phyloP scores from a whole-genome alignment of 495 filamentous ascomycete species.

The Aspergillus sparsus region DNA sequence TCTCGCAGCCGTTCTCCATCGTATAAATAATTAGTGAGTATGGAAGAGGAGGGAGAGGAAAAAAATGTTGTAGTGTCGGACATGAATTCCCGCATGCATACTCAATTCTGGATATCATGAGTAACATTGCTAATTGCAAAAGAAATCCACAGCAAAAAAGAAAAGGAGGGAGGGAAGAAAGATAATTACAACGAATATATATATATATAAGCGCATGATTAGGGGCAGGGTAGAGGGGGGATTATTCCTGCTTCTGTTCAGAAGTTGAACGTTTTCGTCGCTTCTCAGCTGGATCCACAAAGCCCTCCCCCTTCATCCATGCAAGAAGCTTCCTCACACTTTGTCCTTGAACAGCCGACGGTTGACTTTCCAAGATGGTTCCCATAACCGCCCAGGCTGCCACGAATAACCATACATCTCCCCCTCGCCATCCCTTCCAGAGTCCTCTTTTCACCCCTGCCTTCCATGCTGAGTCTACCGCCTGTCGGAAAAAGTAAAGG shows the following conservation, averaged over 20 bases:
- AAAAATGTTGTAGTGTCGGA: neutral
- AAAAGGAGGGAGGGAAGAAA: constrained; percentile 13
- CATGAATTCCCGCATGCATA: no score
- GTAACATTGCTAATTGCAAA: neutral
- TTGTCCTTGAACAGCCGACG: constrained; percentile 64
- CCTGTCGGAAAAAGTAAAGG: constrained; percentile 69
- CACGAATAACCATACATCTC: constrained; percentile 82
- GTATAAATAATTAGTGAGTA: neutral
- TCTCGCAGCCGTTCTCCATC: no score
- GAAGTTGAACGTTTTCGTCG: constrained; percentile 31
- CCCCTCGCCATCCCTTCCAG: constrained; percentile 77
- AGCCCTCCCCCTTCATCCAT: constrained; percentile 72
- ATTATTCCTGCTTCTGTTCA: constrained; percentile 27
- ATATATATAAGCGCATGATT: neutral
- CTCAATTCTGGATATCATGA: neutral
- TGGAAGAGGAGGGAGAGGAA: neutral
- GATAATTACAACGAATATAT: constrained; percentile 13
- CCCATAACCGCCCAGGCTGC: constrained; percentile 74
- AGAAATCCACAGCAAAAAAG: neutral
- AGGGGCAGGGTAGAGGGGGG: neutral
- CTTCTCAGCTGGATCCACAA: constrained; percentile 47
- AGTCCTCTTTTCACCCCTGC: constrained; percentile 81
- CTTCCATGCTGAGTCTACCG: constrained; percentile 84
- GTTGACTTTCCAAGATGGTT: constrained; percentile 72
- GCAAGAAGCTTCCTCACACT: constrained; percentile 71